These are phyloP conservation scores for Schwanniomyces sp. DNA, from an alignment of 805 yeast species.

Conservation along the genomic window DNA sequence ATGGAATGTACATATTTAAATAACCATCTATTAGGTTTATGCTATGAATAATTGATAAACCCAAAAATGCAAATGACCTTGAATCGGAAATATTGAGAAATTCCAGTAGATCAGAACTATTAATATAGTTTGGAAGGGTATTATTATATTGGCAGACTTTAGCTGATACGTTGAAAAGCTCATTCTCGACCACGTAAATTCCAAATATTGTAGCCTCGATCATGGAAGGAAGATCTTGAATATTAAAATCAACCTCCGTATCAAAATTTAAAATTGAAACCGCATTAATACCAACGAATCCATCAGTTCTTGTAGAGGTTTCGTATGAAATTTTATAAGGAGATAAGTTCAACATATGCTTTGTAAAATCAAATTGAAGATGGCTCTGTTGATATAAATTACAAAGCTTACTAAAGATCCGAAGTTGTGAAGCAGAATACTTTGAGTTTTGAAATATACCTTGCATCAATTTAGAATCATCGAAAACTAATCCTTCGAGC, in stretches of 20 bases:
- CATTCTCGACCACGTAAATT: conserved; percentile 27
- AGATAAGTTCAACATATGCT: conserved; percentile 20
- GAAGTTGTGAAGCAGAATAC: conserved; percentile 51
- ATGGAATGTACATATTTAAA: conserved; percentile 61
- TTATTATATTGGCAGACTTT: conserved; percentile 16
- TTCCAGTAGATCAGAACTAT: conserved; percentile 12
- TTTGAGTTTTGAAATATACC: conserved; percentile 33
- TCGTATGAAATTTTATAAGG: conserved; percentile 30
- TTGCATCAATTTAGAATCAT: conserved; percentile 23
- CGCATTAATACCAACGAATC: conserved; percentile 22
- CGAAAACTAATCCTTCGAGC: conserved; percentile 24
- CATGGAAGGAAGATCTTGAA: conserved; percentile 24
- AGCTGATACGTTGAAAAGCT: conserved; percentile 16
- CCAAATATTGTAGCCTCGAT: conserved; percentile 46
- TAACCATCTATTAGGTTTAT: conserved; percentile 38
- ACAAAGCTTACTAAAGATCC: conserved; percentile 50
- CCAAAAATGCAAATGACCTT: conserved; percentile 32
- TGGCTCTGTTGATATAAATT: conserved; percentile 48
- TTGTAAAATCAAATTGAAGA: conserved; percentile 18
- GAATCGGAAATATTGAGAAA: conserved; percentile 7
- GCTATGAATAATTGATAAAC: conserved; percentile 69
- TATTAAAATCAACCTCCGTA: conserved; percentile 13
- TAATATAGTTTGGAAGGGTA: conserved; percentile 17
- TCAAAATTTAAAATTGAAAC: conserved; percentile 25
- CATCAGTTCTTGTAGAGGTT: conserved; percentile 2